phyloP scores from a whole-genome alignment of 2,329 filamentous ascomycete species.

The Cercospora berteroae region DNA sequence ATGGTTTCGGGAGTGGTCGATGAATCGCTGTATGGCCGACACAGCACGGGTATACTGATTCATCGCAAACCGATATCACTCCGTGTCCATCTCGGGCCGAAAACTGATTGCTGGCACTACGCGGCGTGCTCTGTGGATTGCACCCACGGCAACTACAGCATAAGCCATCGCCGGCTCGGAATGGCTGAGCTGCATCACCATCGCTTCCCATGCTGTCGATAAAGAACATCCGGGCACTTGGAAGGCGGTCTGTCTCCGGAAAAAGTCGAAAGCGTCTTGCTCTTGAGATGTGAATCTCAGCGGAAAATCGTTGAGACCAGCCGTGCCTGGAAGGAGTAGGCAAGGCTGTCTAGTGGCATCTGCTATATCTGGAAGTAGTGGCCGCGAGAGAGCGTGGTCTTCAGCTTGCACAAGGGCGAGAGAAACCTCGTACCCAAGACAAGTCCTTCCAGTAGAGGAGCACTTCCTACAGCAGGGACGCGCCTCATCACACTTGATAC shows the following conservation, averaged over 20 bases:
- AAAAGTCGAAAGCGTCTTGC: background rate
- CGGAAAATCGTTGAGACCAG: background rate
- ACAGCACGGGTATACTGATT: background rate
- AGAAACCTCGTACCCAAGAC: background rate
- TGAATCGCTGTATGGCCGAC: background rate
- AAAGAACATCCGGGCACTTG: background rate
- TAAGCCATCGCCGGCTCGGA: background rate
- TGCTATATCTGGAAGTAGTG: background rate
- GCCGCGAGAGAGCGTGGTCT: background rate
- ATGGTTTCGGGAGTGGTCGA: background rate
- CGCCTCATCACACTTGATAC: background rate
- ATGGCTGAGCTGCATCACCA: background rate
- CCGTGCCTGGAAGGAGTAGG: background rate
- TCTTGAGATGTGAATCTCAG: background rate
- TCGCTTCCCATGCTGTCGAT: background rate
- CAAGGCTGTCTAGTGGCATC: background rate
- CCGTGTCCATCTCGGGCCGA: background rate
- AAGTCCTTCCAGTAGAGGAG: background rate
- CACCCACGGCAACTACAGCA: background rate
- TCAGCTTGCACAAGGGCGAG: background rate
- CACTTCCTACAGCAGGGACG: background rate
- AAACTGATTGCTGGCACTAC: background rate
- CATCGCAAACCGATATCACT: background rate
- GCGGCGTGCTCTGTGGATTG: background rate
- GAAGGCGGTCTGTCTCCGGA: background rate